Percentiles rank a stretch among this genome's conserved stretches.
These are phyloP conservation scores for Eugenia klotzschiana DNA, from an alignment of 441 rosid genomes.

Conservation along the genomic window DNA sequence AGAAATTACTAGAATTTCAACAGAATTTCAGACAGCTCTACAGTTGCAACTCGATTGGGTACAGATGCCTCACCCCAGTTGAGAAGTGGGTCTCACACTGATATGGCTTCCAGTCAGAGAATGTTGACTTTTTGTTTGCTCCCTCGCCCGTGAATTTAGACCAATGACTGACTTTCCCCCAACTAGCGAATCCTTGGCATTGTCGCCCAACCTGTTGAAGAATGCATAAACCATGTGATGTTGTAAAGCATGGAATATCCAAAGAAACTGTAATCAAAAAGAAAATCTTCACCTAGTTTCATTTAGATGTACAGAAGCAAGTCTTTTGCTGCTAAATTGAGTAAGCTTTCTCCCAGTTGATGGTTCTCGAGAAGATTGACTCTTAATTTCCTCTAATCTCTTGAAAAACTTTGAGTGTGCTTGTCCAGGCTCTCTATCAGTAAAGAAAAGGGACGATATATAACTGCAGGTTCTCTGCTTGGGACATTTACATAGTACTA, in stretches of 20 bases:
- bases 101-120: conserved; percentile 11
- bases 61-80: conserved; percentile 18
- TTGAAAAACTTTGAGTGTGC: conserved; percentile 21
- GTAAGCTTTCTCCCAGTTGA: conserved; percentile 12
- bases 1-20: background rate
- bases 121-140: conserved; percentile 6
- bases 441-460: conserved; percentile 5
- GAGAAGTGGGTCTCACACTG: conserved; percentile 8
- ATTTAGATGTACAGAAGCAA: background rate
- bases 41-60: background rate
- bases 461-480: conserved; percentile 15
- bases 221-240: background rate
- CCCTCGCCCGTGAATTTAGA: conserved; percentile 7
- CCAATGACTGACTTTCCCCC: conserved; percentile 9
- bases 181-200: conserved; percentile 5
- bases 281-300: background rate
- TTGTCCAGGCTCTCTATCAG: conserved; percentile 24
- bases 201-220: conserved; percentile 12
- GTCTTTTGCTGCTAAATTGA: conserved; percentile 4
- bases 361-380: conserved; percentile 16
- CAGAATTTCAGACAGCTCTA: background rate
- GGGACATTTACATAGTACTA: background rate
- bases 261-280: background rate
- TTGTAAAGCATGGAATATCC: background rate
- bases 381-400: conserved; percentile 16